Percentiles rank a stretch among this genome's conserved stretches.
Evolutionary conservation across 345 rosid species (phyloP).

Genomic region (Boechera retrofracta): DNA sequence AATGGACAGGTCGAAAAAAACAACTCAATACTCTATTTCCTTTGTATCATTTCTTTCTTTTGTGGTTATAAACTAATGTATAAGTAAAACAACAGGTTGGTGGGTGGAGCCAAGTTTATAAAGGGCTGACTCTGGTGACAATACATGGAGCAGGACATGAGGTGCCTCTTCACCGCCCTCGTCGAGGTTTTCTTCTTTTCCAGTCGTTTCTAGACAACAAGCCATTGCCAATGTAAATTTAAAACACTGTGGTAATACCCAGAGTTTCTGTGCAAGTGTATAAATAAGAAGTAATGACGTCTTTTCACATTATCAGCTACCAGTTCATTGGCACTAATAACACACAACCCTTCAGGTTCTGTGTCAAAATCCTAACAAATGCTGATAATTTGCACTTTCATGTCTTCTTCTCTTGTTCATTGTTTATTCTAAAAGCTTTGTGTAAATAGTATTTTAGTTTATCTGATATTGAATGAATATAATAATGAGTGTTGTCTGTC

Average conservation of each 20-base stretch:
- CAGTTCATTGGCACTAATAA: not conserved
- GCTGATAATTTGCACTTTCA: conserved; percentile 9
- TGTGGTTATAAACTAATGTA: not conserved
- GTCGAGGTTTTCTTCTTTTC: conserved; percentile 84
- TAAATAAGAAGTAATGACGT: not conserved
- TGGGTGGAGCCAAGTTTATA: conserved; percentile 92
- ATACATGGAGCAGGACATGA: conserved; percentile 95
- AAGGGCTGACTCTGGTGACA: conserved; percentile 86
- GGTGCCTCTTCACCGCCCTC: conserved; percentile 84
- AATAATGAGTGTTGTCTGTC: conserved; percentile 32
- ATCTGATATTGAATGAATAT: not conserved
- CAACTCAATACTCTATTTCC: not conserved
- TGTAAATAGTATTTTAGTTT: conserved; percentile 9
- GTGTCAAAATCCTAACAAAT: conserved; percentile 2
- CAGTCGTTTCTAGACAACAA: conserved; percentile 78
- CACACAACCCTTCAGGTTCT: conserved; percentile 4
- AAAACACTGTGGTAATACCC: not conserved
- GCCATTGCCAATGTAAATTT: conserved; percentile 63
- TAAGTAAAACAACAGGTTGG: conserved; percentile 62
- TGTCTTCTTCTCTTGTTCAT: not conserved
- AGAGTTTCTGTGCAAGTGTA: conserved; percentile 24
- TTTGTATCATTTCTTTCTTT: not conserved
- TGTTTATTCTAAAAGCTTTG: not conserved
- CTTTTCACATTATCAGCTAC: not conserved
- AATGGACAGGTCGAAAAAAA: conserved; percentile 36